Percentiles rank a stretch among this genome's conserved stretches.
phyloP scores from a whole-genome alignment of 768 basidiomycete species.

The Mycena olivaceomarginata region DNA sequence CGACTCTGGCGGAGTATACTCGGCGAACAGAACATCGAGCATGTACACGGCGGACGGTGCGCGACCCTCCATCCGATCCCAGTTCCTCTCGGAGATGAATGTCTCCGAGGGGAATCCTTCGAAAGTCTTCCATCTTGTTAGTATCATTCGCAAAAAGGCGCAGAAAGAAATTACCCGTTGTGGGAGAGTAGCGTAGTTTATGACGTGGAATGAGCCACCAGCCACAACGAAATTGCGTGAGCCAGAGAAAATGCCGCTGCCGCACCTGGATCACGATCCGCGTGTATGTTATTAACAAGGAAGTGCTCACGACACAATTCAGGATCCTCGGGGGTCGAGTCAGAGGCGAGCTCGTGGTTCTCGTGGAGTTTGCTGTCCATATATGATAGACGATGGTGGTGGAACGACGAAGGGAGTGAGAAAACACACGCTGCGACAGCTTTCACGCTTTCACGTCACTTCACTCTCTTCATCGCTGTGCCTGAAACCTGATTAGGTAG shows the following conservation, averaged over 20 bases:
- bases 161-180: conserved; percentile 8
- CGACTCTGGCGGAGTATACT: conserved; percentile 15
- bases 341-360: neutral
- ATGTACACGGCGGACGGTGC: neutral
- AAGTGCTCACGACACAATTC: neutral
- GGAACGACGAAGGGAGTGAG: neutral
- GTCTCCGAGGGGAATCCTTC: conserved; percentile 17
- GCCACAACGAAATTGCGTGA: conserved; percentile 9
- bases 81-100: conserved; percentile 18
- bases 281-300: neutral
- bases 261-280: neutral
- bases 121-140: conserved; percentile 4
- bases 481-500: too few relatives aligned
- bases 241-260: conserved; percentile 5
- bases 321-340: neutral
- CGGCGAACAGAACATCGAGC: conserved; percentile 12
- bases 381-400: neutral
- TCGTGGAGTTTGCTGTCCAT: conserved; percentile 4
- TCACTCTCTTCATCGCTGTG: neutral
- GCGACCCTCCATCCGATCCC: neutral
- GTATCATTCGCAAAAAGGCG: conserved; percentile 1
- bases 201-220: conserved; percentile 4
- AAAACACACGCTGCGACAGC: neutral
- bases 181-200: neutral
- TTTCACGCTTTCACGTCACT: neutral